A percentile compares a stretch with the other conserved stretches of the same genome.
Conservation (phyloP, 192 early-diverging fungal species). For the Podila verticillata region DNA sequence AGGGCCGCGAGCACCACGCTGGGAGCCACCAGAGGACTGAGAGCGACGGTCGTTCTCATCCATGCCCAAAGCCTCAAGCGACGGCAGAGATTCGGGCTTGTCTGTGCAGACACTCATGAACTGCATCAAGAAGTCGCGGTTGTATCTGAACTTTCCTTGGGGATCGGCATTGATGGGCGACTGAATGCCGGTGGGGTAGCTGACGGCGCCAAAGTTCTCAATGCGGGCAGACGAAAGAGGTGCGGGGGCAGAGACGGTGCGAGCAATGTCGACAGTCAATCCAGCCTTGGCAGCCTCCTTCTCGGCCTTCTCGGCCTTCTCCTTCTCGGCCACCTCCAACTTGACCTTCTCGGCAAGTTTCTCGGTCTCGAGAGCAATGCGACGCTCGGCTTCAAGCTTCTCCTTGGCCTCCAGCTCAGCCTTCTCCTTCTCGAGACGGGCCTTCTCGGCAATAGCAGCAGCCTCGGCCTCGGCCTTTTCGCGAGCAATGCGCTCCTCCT, state of each 20-base stretch:
- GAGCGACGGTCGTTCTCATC: constrained; percentile 52
- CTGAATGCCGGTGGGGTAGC: constrained; percentile 61
- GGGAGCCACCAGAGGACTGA: constrained; percentile 28
- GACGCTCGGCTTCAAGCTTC: constrained; percentile 40
- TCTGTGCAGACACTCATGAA: constrained; percentile 74
- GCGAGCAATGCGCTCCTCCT: constrained; percentile 42
- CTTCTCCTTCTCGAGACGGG: constrained; percentile 26
- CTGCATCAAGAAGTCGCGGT: constrained; percentile 81
- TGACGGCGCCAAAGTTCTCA: constrained; percentile 56
- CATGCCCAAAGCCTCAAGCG: constrained; percentile 58
- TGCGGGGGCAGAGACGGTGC: constrained; percentile 55
- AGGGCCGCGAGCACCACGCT: constrained; percentile 30
- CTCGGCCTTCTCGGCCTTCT: constrained; percentile 33
- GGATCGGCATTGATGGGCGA: constrained; percentile 63
- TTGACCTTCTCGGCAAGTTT: constrained; percentile 44
- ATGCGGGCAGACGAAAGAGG: constrained; percentile 55
- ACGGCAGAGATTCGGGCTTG: constrained; percentile 64
- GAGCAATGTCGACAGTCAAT: constrained; percentile 51
- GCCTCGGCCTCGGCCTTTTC: constrained; percentile 45
- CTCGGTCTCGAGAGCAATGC: constrained; percentile 43
- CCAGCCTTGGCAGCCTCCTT: constrained; percentile 32
- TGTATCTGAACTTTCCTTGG: constrained; percentile 73
- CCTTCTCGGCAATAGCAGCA: constrained; percentile 33
- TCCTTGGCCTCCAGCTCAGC: constrained; percentile 9
- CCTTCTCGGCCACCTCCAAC: constrained; percentile 41